Evolutionary conservation across 306 rosid genomes (phyloP).

Genomic region (Benincasa hispida): DNA sequence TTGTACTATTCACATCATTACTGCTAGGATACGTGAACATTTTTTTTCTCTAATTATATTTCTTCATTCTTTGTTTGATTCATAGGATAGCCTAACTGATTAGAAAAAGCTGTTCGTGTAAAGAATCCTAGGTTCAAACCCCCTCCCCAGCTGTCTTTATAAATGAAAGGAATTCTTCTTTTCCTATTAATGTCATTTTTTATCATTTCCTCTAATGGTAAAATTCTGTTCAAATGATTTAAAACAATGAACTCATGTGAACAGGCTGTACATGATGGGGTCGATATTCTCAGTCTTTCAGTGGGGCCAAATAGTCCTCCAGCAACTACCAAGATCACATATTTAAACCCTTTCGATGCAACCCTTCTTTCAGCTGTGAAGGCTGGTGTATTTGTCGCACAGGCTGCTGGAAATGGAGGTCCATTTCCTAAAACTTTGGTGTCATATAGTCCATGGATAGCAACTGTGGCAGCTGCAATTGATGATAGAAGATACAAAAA

Average conservation of each 20-base stretch:
- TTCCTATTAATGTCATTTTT: not conserved
- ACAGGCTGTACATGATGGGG: conserved; percentile 98
- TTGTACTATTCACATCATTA: not conserved
- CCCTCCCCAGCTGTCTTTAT: not conserved
- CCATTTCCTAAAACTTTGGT: conserved; percentile 94
- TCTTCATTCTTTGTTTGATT: not conserved
- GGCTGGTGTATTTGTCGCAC: conserved; percentile 98
- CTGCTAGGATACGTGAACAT: not conserved
- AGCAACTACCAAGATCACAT: conserved; percentile 74
- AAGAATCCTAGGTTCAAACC: not conserved
- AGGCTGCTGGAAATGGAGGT: conserved; percentile 99
- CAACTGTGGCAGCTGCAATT: conserved; percentile 89
- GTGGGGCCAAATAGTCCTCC: conserved; percentile 98
- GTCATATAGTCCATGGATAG: conserved; percentile 99
- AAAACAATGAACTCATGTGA: conserved; percentile 2
- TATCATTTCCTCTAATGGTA: not conserved
- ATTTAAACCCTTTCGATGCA: conserved; percentile 91
- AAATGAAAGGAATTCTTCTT: not conserved
- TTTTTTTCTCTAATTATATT: not conserved
- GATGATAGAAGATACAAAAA: conserved; percentile 99
- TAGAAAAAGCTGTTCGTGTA: not conserved
- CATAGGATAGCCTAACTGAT: not conserved
- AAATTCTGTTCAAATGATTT: not conserved
- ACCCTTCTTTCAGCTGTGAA: conserved; percentile 99
- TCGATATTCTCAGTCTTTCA: conserved; percentile 97